Percentiles rank a stretch among this genome's conserved stretches.
Conservation (phyloP, 2,329 filamentous ascomycete species). For the Corynespora cassiicola region DNA sequence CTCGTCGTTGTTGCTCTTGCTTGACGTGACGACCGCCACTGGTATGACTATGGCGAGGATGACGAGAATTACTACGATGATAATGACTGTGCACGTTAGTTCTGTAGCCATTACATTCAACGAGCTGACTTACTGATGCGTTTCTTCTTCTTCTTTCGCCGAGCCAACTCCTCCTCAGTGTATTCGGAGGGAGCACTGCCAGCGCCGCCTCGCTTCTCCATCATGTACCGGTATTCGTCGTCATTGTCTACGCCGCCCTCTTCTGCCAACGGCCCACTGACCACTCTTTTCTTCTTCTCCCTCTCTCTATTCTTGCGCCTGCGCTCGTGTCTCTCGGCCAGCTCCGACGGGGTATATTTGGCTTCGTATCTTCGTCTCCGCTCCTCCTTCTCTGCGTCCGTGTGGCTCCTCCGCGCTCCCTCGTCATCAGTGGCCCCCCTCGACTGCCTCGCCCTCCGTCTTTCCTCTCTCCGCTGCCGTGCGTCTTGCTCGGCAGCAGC, state of each 20-base stretch:
- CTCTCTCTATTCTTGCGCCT: slow-evolving; percentile 49
- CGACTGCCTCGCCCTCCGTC: too few relatives aligned
- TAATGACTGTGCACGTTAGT: slow-evolving; percentile 49
- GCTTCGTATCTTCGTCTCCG: slow-evolving; percentile 33
- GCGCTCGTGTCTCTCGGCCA: slow-evolving; percentile 45
- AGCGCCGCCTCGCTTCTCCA: slow-evolving; percentile 50
- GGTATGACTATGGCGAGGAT: slow-evolving; percentile 56
- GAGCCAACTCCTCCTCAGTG: slow-evolving; percentile 47
- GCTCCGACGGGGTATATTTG: slow-evolving; percentile 46
- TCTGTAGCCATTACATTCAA: too few relatives aligned
- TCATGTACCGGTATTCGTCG: slow-evolving; percentile 48
- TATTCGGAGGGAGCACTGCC: slow-evolving; percentile 41
- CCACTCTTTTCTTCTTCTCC: slow-evolving; percentile 48
- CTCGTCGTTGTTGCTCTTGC: slow-evolving; percentile 47
- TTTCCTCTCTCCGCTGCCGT: slow-evolving; percentile 35
- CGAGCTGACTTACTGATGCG: slow-evolving; percentile 62
- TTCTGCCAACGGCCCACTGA: slow-evolving; percentile 56
- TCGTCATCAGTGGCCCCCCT: slow-evolving; percentile 10
- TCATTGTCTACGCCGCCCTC: slow-evolving; percentile 51
- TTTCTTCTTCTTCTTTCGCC: slow-evolving; percentile 54
- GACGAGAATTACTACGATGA: slow-evolving; percentile 44
- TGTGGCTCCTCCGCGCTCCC: slow-evolving; percentile 36
- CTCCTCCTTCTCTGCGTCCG: slow-evolving; percentile 38
- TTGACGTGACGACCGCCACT: slow-evolving; percentile 53
- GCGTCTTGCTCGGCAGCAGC: slow-evolving; percentile 29